Evolutionary conservation across 345 rosid species (phyloP).

Genomic region (rapeseed (Brassica napus)): DNA sequence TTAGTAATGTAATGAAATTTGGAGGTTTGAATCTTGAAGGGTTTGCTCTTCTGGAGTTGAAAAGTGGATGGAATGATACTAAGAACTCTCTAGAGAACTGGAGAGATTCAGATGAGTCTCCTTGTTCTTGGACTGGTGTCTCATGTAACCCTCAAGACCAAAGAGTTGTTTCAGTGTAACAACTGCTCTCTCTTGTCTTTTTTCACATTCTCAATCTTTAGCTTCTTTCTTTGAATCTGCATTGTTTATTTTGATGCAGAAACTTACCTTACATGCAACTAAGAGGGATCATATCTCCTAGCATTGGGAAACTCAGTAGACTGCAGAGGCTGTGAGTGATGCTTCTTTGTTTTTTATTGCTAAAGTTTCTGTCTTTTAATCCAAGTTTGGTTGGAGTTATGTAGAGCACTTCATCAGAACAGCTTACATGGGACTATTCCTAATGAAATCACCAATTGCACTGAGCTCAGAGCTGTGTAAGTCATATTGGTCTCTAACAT

Average conservation of each 20-base stretch:
- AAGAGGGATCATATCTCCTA: conserved; percentile 83
- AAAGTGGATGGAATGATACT: conserved; percentile 69
- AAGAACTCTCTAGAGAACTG: conserved; percentile 66
- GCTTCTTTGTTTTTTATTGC: neutral
- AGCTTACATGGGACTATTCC: conserved; percentile 85
- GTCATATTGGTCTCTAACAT: conserved; percentile 20
- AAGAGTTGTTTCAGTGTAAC: conserved; percentile 74
- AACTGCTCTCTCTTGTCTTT: neutral
- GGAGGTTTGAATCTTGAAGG: conserved; percentile 45
- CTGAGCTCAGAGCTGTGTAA: conserved; percentile 88
- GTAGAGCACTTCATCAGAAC: conserved; percentile 90
- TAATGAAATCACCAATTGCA: conserved; percentile 70
- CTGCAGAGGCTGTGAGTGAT: conserved; percentile 82
- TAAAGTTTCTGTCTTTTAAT: neutral
- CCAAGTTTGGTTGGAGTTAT: neutral
- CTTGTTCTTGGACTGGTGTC: conserved; percentile 94
- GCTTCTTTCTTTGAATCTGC: neutral
- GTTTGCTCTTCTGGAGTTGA: conserved; percentile 70
- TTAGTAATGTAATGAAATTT: neutral
- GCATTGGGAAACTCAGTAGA: conserved; percentile 75
- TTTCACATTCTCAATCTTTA: neutral
- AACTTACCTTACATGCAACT: conserved; percentile 87
- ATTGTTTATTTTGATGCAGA: conserved; percentile 41
- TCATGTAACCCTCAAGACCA: conserved; percentile 67
- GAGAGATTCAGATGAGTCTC: conserved; percentile 68